A percentile compares a stretch with the other conserved stretches of the same genome.
phyloP scores from a whole-genome alignment of 768 basidiomycete species.

The Pulveroboletus sp. region DNA sequence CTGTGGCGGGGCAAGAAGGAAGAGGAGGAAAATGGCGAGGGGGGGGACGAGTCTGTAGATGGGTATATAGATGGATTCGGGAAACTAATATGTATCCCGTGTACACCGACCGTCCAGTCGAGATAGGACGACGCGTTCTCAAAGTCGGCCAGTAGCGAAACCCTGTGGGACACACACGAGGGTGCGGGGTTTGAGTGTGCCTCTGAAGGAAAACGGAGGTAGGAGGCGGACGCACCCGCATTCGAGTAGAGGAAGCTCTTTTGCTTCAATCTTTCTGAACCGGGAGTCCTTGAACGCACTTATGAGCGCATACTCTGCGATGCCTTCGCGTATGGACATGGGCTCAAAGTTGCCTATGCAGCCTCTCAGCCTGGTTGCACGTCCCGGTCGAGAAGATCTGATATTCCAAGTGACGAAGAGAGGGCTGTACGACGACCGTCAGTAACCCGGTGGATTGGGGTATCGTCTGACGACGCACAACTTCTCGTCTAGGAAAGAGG shows the following conservation, averaged over 20 bases:
- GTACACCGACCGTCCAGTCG: slow-evolving; percentile 89
- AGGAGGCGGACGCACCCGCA: slow-evolving; percentile 63
- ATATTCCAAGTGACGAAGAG: slow-evolving; percentile 98
- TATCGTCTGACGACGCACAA: slow-evolving; percentile 54
- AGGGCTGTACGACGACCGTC: slow-evolving; percentile 38
- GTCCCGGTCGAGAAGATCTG: slow-evolving; percentile 53
- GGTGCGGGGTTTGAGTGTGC: neutral
- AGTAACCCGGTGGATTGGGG: neutral
- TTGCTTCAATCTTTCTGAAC: slow-evolving; percentile 73
- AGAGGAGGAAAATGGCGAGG: slow-evolving; percentile 69
- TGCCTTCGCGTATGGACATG: slow-evolving; percentile 63
- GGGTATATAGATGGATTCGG: slow-evolving; percentile 66
- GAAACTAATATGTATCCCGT: slow-evolving; percentile 90
- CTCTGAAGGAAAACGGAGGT: neutral
- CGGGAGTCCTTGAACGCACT: slow-evolving; percentile 87
- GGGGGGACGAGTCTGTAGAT: slow-evolving; percentile 45
- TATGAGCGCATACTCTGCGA: slow-evolving; percentile 86
- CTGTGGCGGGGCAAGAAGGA: slow-evolving; percentile 50
- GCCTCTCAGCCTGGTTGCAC: slow-evolving; percentile 67
- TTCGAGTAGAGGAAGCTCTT: slow-evolving; percentile 75
- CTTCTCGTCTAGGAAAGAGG: slow-evolving; percentile 66
- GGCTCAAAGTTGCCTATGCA: slow-evolving; percentile 94
- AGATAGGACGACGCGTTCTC: slow-evolving; percentile 80
- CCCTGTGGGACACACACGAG: slow-evolving; percentile 38
- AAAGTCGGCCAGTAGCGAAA: slow-evolving; percentile 93